phyloP scores from a whole-genome alignment of 2,329 filamentous ascomycete genomes.

The Chaetomiaceae sp. region DNA sequence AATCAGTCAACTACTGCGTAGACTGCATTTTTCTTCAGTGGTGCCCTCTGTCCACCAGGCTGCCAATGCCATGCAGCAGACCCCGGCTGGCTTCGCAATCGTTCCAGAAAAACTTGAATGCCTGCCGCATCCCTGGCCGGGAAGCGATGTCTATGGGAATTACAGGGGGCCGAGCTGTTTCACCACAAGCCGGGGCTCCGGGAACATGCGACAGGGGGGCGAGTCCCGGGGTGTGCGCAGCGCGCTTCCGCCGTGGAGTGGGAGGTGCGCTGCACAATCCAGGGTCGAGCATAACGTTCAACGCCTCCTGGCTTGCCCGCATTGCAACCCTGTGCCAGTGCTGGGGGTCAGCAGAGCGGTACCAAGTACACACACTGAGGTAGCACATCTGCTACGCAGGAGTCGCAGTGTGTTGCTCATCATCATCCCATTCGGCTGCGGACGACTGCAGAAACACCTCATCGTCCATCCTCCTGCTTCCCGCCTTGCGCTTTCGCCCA shows the following conservation, averaged over 20 bases:
- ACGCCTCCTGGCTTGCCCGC: conserved; percentile 7
- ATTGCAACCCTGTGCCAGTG: too few species aligned
- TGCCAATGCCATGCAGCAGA: too few species aligned
- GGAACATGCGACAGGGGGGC: conserved; percentile 32
- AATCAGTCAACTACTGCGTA: too few species aligned
- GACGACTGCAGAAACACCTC: conserved; percentile 22
- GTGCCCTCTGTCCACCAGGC: too few species aligned
- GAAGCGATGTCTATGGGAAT: conserved; percentile 38
- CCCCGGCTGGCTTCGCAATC: conserved; percentile 25
- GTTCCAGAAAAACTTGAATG: conserved; percentile 38
- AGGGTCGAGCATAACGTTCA: conserved; percentile 12
- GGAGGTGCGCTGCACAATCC: conserved; percentile 13
- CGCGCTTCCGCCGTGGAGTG: conserved; percentile 21
- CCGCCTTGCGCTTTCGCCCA: background rate
- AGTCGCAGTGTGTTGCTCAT: background rate
- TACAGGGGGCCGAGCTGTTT: conserved; percentile 46
- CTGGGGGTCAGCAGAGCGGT: too few species aligned
- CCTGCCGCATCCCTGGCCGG: conserved; percentile 41
- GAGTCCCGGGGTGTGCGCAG: conserved; percentile 25
- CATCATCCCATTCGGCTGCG: conserved; percentile 21
- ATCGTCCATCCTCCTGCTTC: background rate
- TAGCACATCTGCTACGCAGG: conserved; percentile 3
- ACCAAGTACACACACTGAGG: conserved; percentile 5
- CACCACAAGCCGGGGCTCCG: conserved; percentile 40
- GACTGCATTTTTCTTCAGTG: too few species aligned